Base-by-base conservation (phyloP, 2,329 filamentous ascomycete species). In the Stagonosporopsis rhizophila region DNA sequence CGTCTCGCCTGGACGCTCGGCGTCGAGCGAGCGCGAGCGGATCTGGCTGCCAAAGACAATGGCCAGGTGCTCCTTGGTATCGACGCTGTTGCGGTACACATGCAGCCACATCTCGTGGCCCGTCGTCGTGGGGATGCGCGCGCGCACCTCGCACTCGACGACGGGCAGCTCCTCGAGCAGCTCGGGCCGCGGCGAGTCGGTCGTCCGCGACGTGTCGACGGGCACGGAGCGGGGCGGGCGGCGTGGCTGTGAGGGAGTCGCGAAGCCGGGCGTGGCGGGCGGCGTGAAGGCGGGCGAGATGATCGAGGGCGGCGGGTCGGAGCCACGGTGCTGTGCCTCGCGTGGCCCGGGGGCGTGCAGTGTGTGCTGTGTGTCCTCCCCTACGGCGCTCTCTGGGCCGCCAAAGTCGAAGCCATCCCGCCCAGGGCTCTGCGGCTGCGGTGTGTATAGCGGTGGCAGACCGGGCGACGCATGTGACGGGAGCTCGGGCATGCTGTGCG, bases 91-190 rank as follows among this genome's bases (percentile, higher is more conserved):
- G 61, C 88, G 88, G 79, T 99, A 99, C 0, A 98, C 82, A 72
- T 99, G 94, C 47, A 99, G 79, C 77, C 96, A 99, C 92, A 99
- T 98, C 77, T 99, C 93, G 11, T 92, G 90, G 3, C 94, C 94
- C 0, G 85, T 87, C 2, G 92, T 94, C 0, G 94, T 98, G 0
- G 95, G 95, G 67, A 99, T 99, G 51, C 95, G 89, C 17, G 95
- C 95, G 64, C 95, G 89, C 44, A 98, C 95, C 62, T 96, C 87
- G 79, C 95, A 99, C 74, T 91, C 88, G n/a, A 99, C 94, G 22
- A 90, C 79, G 7, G 94, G 95, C 1, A 98, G 81, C 14, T 82
- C 85, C 63, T 89, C 82, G 6, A 97, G 85, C 20, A 96, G 82
- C 56, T 86, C 87, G 0, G 92, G 91, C 28, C 84, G 87, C 88